A percentile compares a stretch with the other conserved stretches of the same genome.
These are phyloP conservation scores for Pichia eremophila DNA, from an alignment of 805 yeast genomes.

Conservation along the genomic window DNA sequence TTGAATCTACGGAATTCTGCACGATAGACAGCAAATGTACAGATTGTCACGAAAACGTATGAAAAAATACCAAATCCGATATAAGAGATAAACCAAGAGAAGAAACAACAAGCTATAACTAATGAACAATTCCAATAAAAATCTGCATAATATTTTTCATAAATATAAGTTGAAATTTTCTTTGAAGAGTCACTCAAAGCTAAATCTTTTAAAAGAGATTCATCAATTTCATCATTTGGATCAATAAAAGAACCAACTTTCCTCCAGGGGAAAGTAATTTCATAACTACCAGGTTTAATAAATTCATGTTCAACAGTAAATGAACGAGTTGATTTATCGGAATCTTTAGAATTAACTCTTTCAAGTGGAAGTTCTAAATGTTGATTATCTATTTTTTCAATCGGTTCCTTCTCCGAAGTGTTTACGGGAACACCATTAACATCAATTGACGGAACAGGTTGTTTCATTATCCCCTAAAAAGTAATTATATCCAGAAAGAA, in stretches of 20 bases:
- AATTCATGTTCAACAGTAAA: conserved; percentile 5
- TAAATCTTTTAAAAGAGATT: conserved; percentile 12
- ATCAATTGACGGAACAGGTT: not conserved
- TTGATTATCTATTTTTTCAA: no score
- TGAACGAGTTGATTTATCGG: not conserved
- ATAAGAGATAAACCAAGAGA: conserved; percentile 59
- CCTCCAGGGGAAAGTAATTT: conserved; percentile 26
- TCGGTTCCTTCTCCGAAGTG: not conserved
- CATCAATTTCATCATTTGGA: conserved; percentile 16
- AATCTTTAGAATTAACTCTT: not conserved
- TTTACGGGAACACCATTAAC: not conserved
- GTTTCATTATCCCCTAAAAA: not conserved
- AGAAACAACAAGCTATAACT: conserved; percentile 61
- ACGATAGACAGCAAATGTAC: conserved; percentile 58
- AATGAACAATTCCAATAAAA: conserved; percentile 61
- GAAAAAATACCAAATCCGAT: conserved; percentile 58
- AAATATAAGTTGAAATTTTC: conserved; percentile 46
- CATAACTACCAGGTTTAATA: conserved; percentile 4
- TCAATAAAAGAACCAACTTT: conserved; percentile 27
- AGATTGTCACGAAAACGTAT: conserved; percentile 47
- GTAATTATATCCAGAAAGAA: no score
- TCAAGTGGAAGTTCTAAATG: not conserved
- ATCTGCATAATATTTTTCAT: conserved; percentile 64
- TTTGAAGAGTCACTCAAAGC: conserved; percentile 16
- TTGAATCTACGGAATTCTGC: conserved; percentile 69